Evolutionary conservation across 2,329 filamentous ascomycete species (phyloP), one percentile per base, ranked within the genome.

Genomic region (Leptographium flavum): DNA sequence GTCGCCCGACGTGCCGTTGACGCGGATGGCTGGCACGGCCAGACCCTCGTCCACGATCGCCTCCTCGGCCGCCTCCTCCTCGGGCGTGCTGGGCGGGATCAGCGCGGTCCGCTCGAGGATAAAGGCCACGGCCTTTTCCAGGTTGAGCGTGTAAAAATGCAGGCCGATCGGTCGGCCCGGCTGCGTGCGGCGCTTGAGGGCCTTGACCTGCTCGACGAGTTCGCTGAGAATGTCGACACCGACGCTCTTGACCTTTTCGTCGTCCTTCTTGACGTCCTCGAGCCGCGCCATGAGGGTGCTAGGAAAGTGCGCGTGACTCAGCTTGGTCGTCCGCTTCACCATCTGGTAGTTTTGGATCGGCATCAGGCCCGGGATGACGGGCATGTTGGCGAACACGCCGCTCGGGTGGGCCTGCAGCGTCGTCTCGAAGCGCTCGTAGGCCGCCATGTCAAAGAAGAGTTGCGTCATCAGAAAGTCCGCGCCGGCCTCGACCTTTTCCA

Each of bases 391-490:
- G 66, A 98, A 95, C 3, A 75, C 73, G 4, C 87, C 87, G 56
- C 85, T 93, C 40, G 85, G 77, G 57, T 98, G 87, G 44, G 81
- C 75, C 49, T 87, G 71, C 53, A 98, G 62, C 42, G 71, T 75
- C 52, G 68, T 73, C 65, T 96, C 90, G 57, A 93, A 96, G 30
- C 69, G 69, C 45, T 80, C 74, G 59, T 93, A 98, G 17, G 85
- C 85, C 4, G 83, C 71, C 22, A 87, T 74, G 58, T 96, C 87
- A 62, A 94, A 98, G 63, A 95, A 96, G 9, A 98, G 72, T 62
- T 98, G 92, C 1, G 92, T 96, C 86, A 98, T 94, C 63, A 98
- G 83, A 58, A 98, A 98, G 64, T 96, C 88, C 42, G 88, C 92
- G 1, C 92, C 92, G 4, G 92, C 92, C 54, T 81, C 71, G 1